Evolutionary conservation across 2,329 filamentous ascomycete species (phyloP), one percentile per base, ranked within the genome.

Genomic region (Esteya vermicola): DNA sequence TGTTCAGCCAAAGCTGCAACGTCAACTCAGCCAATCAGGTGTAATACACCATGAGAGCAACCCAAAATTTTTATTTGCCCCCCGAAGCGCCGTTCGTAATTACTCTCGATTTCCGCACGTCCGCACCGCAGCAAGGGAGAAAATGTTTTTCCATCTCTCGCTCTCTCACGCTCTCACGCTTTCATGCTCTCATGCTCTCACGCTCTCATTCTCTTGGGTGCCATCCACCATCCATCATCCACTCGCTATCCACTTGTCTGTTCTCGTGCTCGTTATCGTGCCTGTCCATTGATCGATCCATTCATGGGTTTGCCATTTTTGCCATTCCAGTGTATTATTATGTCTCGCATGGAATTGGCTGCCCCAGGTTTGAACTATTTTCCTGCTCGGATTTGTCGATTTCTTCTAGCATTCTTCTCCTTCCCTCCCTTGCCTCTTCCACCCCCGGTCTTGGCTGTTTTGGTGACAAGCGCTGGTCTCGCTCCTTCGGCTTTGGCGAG

Each of bases 71-170:
- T n/a, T n/a, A n/a, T n/a, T n/a, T n/a, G n/a, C 23, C 19, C 36
- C 21, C 42, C 42, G 42, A 41, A 33, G 30, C 21, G 21, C 23
- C 31, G 42, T 39, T 44, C 42, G 42, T 44, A 44, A 39, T 44
- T 44, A 41, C 42, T 38, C 25, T 43, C 41, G 40, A 41, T 43
- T 42, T 51, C 21, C 36, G 36, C 28, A 19, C 26, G 16, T n/a
- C n/a, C 9, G 5, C 9, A 13, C 16, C 27, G 27, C 27, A 14
- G 27, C 27, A 30, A 30, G 16, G 9, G 27, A 30, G 27, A n/a
- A n/a, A n/a, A n/a, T n/a, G n/a, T n/a, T n/a, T n/a, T n/a, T n/a
- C n/a, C n/a, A n/a, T n/a, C n/a, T n/a, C n/a, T n/a, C n/a, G n/a
- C n/a, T n/a, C n/a, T n/a, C n/a, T n/a, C n/a, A n/a, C n/a, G n/a